phyloP scores from a whole-genome alignment of 495 filamentous ascomycete species.

The Talaromyces nanjingensis region DNA sequence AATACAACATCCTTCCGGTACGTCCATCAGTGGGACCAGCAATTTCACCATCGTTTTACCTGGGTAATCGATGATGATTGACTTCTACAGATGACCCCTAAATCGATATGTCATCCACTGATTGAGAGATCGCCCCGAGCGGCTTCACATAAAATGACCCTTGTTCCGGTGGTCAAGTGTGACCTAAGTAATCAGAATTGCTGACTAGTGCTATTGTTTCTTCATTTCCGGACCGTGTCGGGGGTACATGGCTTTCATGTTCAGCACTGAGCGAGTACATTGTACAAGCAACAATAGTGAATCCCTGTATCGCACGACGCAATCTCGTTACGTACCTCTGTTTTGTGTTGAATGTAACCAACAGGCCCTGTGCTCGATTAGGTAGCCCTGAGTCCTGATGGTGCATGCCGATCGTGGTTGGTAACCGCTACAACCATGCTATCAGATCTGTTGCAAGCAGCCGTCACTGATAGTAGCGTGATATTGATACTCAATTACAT shows the following conservation, averaged over 20 bases:
- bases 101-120: background rate
- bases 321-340: background rate
- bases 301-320: background rate
- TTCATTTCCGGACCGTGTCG: background rate
- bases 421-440: background rate
- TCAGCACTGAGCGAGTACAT: background rate
- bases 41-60: conserved; percentile 1
- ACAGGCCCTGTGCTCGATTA: background rate
- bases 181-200: background rate
- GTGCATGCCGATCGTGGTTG: background rate
- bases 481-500: background rate
- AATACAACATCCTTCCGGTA: background rate
- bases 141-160: background rate
- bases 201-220: background rate
- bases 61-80: background rate
- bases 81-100: background rate
- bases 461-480: background rate
- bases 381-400: background rate
- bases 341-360: background rate
- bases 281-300: background rate
- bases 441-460: background rate
- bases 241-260: background rate
- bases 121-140: background rate
- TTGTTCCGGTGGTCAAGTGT: background rate
- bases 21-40: background rate